Base-by-base conservation (phyloP, 768 basidiomycete species). In the Pulveroboletus sp. region DNA sequence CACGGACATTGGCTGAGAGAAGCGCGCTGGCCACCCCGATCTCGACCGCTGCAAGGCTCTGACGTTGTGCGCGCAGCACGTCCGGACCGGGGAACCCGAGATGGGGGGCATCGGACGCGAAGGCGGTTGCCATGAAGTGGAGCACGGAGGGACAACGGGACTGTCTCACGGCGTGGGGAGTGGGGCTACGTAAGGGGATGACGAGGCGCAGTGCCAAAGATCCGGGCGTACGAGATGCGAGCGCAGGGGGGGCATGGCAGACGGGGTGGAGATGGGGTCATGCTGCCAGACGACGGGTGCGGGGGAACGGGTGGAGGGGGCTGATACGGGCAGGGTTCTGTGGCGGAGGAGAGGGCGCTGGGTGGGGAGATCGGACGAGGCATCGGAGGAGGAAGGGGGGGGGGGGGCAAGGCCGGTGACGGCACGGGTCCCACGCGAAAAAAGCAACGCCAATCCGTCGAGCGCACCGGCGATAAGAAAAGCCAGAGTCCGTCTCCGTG, bases 381-480 rank as follows among this genome's bases (percentile, higher is more conserved):
- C n/a, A n/a, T n/a, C n/a, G n/a, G n/a, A n/a, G n/a, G n/a, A n/a
- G n/a, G n/a, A n/a, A n/a, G n/a, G n/a, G n/a, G n/a, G n/a, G n/a
- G n/a, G n/a, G n/a, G n/a, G 12, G 40, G 14, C 27, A 10, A 11
- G n/a, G 40, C 33, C 15, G 14, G 35, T 36, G 8, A n/a, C 36
- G 24, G 38, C 48, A 28, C 17, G 8, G 37, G 3, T 47, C 26
- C 14, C 39, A 56, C 47, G 47, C 59, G 42, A 57, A 57, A 54
- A 49, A 27, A 58, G 59, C 46, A 55, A 15, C 33, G 47, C n/a
- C n/a, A n/a, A n/a, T 28, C n/a, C 35, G 15, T 46, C 46, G 54
- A 52, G 38, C 3, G 8, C 14, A 33, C 44, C 57, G 60, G 60
- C 50, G 59, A 61, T 62, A 61, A 59, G 59, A 17, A n/a, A 4